Evolutionary conservation across 164 flowering plant genomes (phyloP).

Genomic region (Santalum album): DNA sequence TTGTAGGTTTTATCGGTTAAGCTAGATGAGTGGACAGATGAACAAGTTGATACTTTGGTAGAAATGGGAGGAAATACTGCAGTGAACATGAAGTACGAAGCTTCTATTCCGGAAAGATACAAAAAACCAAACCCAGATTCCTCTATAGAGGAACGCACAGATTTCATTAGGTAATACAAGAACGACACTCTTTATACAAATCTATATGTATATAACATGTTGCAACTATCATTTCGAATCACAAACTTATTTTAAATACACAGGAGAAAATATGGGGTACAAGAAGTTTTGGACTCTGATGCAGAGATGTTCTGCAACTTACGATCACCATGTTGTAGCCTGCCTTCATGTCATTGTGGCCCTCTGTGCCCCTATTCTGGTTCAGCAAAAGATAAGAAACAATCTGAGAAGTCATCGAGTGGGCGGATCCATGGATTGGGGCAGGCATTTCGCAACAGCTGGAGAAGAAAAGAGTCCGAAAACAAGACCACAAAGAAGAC

Average conservation of each 20-base stretch:
- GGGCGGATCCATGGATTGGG: slow-evolving; percentile 44
- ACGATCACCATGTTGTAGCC: slow-evolving; percentile 6
- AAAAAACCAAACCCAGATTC: slow-evolving; percentile 74
- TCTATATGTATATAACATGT: background rate
- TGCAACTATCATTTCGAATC: slow-evolving; percentile 12
- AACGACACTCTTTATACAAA: background rate
- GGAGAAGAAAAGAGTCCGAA: slow-evolving; percentile 66
- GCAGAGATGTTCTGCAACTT: slow-evolving; percentile 23
- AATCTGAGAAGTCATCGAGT: slow-evolving; percentile 44
- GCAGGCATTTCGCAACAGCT: slow-evolving; percentile 68
- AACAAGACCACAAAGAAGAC: slow-evolving; percentile 39
- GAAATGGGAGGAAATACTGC: slow-evolving; percentile 66
- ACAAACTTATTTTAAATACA: slow-evolving; percentile 11
- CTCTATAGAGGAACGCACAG: slow-evolving; percentile 58
- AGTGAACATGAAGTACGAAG: slow-evolving; percentile 75
- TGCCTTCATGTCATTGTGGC: background rate
- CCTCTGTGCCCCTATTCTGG: slow-evolving; percentile 14
- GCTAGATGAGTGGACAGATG: slow-evolving; percentile 91
- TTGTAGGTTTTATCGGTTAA: slow-evolving; percentile 82
- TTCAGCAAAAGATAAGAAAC: slow-evolving; percentile 32
- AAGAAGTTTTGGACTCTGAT: slow-evolving; percentile 39
- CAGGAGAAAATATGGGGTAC: slow-evolving; percentile 89
- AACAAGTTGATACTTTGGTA: slow-evolving; percentile 59
- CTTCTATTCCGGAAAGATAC: slow-evolving; percentile 41
- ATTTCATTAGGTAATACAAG: slow-evolving; percentile 62